A percentile compares a stretch with the other conserved stretches of the same genome.
Conservation (phyloP, 352 stramenopile genomes). For the Globisporangium spiculum region DNA sequence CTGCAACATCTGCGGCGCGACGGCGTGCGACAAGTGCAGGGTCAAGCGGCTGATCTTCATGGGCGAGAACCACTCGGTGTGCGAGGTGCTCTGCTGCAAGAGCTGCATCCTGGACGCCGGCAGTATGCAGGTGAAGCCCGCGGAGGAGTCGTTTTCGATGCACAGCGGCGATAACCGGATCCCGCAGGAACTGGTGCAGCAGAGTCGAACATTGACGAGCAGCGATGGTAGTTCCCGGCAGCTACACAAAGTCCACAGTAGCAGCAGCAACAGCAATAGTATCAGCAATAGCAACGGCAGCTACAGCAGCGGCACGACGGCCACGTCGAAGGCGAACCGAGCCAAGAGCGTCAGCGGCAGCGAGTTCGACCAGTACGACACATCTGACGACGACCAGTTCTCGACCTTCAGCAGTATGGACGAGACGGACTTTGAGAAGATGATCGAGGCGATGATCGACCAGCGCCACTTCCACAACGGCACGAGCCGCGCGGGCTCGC, state of each 20-base stretch:
- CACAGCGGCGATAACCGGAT: background rate
- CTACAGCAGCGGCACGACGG: background rate
- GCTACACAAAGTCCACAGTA: background rate
- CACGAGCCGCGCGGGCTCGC: constrained; percentile 7
- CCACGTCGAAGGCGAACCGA: background rate
- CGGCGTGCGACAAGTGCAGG: constrained; percentile 25
- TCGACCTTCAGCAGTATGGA: constrained; percentile 10
- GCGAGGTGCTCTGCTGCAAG: constrained; percentile 32
- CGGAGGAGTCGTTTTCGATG: constrained; percentile 18
- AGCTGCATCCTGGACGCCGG: constrained; percentile 32
- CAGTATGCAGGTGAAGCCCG: constrained; percentile 21
- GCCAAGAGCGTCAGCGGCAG: background rate
- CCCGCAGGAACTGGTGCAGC: background rate
- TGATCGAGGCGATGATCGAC: constrained; percentile 21
- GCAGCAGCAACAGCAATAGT: background rate
- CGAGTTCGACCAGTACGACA: constrained; percentile 4
- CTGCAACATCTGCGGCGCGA: constrained; percentile 25
- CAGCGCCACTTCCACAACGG: constrained; percentile 7
- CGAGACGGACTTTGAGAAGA: constrained; percentile 18
- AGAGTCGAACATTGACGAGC: background rate
- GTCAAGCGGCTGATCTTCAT: constrained; percentile 31
- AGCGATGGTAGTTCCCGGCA: background rate
- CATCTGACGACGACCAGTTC: constrained; percentile 10
- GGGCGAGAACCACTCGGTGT: constrained; percentile 17
- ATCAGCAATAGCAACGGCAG: background rate